Conservation (phyloP, 306 rosid species). For the Pyrus pyrifolia region DNA sequence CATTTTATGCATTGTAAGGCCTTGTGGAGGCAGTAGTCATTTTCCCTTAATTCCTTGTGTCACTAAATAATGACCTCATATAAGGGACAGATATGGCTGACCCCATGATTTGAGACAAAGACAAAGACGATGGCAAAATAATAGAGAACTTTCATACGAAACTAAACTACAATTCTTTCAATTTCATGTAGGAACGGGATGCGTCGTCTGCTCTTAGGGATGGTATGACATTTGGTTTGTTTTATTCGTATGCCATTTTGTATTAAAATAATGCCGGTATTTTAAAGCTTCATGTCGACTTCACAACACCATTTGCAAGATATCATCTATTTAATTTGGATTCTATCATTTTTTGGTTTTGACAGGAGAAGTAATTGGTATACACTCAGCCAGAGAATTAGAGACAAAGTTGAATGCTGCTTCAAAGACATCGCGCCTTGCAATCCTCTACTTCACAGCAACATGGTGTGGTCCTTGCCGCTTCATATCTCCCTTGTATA, state of each 20-base stretch:
- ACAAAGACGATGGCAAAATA: background rate
- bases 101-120: background rate
- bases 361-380: constrained; percentile 62
- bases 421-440: constrained; percentile 52
- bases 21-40: background rate
- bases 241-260: background rate
- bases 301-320: background rate
- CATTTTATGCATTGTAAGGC: background rate
- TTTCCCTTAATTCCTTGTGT: background rate
- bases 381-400: constrained; percentile 51
- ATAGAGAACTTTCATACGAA: constrained; percentile 7
- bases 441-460: constrained; percentile 81
- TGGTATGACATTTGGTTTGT: constrained; percentile 35
- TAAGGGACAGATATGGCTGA: background rate
- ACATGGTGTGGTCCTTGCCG: constrained; percentile 95
- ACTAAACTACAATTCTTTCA: constrained; percentile 1
- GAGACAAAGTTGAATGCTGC: constrained; percentile 63
- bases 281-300: background rate
- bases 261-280: background rate
- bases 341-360: background rate
- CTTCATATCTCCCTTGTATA: constrained; percentile 53
- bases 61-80: background rate
- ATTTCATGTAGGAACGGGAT: constrained; percentile 51
- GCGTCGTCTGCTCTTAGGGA: constrained; percentile 58
- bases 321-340: background rate